phyloP scores from a whole-genome alignment of 1,139 yeast genomes.

The Candida sanyaensis region DNA sequence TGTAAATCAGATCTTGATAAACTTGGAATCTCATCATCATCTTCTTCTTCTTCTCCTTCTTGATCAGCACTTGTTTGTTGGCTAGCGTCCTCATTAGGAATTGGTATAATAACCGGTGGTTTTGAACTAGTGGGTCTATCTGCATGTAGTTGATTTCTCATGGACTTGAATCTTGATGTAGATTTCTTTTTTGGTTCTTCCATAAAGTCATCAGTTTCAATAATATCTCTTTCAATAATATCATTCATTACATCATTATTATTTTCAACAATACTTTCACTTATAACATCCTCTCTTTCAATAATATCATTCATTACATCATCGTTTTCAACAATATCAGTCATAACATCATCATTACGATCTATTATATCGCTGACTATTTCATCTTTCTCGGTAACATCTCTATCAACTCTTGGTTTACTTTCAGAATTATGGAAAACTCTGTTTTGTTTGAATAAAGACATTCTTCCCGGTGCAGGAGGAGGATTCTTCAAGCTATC shows the following conservation, averaged over 20 bases:
- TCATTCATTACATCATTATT: slow-evolving; percentile 3
- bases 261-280: slow-evolving; percentile 9
- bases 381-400: background rate
- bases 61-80: background rate
- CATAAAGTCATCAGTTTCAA: background rate
- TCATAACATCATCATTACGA: slow-evolving; percentile 8
- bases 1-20: slow-evolving; percentile 20
- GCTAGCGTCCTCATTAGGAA: background rate
- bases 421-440: background rate
- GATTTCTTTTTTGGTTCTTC: background rate
- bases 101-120: slow-evolving; percentile 7
- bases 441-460: slow-evolving; percentile 17
- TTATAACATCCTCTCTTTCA: slow-evolving; percentile 11
- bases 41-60: slow-evolving; percentile 8
- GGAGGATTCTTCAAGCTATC: slow-evolving; percentile 36
- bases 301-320: background rate
- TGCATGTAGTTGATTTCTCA: slow-evolving; percentile 4
- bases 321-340: slow-evolving; percentile 10
- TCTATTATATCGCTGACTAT: background rate
- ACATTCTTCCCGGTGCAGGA: slow-evolving; percentile 10
- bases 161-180: slow-evolving; percentile 27
- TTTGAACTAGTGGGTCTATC: background rate
- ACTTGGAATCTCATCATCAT: slow-evolving; percentile 27
- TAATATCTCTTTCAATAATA: background rate
- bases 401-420: background rate